These are phyloP conservation scores for Inga laurina DNA, from an alignment of 306 rosid species.

Conservation along the genomic window DNA sequence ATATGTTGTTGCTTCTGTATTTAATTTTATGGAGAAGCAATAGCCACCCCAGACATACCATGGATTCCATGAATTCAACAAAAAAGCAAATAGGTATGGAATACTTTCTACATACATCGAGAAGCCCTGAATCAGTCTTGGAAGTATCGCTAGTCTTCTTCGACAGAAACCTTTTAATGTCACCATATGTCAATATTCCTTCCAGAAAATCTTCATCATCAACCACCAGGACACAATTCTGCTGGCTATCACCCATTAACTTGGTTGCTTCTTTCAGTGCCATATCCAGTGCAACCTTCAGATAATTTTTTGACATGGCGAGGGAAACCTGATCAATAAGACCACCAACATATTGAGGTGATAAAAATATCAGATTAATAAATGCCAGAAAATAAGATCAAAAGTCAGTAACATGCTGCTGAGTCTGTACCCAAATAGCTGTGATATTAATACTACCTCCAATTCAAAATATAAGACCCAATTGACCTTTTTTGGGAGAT, in stretches of 20 bases:
- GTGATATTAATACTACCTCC: neutral
- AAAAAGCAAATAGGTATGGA: constrained; percentile 18
- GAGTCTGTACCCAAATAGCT: constrained; percentile 14
- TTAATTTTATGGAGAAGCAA: neutral
- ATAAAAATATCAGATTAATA: neutral
- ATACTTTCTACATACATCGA: constrained; percentile 56
- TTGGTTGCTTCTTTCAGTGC: constrained; percentile 72
- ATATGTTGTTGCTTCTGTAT: neutral
- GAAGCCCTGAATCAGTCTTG: constrained; percentile 46
- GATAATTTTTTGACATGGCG: constrained; percentile 77
- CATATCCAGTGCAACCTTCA: constrained; percentile 55
- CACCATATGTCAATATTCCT: constrained; percentile 90
- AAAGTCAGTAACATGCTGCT: constrained; percentile 8
- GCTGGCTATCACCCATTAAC: constrained; percentile 66
- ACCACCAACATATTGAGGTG: constrained; percentile 19
- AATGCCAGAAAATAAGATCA: neutral
- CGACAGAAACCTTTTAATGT: constrained; percentile 69
- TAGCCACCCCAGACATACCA: neutral
- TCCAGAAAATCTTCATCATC: constrained; percentile 77
- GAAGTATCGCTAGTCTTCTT: constrained; percentile 53
- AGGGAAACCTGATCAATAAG: constrained; percentile 63
- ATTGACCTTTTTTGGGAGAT: too few species aligned
- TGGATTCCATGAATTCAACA: neutral
- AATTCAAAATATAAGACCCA: too few species aligned
- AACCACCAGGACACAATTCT: constrained; percentile 74